Evolutionary conservation across 2,329 filamentous ascomycete species (phyloP).

Genomic region (Penicillium sp.): DNA sequence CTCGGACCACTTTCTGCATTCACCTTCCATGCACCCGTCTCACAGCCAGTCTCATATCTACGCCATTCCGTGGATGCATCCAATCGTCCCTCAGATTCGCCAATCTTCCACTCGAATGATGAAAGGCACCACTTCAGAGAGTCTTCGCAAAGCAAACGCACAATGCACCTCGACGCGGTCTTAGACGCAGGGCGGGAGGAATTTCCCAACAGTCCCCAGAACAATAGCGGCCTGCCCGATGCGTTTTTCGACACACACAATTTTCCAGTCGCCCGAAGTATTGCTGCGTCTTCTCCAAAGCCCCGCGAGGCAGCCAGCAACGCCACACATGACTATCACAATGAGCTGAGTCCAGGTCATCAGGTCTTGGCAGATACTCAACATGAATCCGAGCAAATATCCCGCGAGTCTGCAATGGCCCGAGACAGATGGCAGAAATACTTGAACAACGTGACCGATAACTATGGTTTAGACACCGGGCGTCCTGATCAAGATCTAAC

Average conservation of each 20-base stretch:
- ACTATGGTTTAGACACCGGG: conserved; percentile 69
- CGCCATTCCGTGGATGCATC: conserved; percentile 34
- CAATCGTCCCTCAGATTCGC: conserved; percentile 34
- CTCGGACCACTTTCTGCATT: conserved; percentile 29
- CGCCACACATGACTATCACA: conserved; percentile 5
- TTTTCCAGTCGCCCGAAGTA: background rate
- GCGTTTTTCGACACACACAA: conserved; percentile 13
- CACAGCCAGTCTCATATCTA: conserved; percentile 37
- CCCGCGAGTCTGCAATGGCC: conserved; percentile 17
- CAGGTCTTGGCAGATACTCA: conserved; percentile 2
- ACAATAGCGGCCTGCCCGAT: background rate
- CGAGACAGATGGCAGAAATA: conserved; percentile 33
- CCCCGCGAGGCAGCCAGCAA: background rate
- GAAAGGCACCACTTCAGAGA: background rate
- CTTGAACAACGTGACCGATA: conserved; percentile 35
- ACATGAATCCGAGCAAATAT: conserved; percentile 7
- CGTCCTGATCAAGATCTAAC: conserved; percentile 65
- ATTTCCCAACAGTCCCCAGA: background rate
- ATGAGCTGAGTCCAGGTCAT: background rate
- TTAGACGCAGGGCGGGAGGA: background rate
- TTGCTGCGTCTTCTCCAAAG: conserved; percentile 2
- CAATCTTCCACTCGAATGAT: conserved; percentile 8
- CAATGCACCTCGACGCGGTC: background rate
- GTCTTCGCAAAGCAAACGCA: conserved; percentile 8
- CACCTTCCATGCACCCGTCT: conserved; percentile 31